Base-by-base conservation (phyloP, 345 rosid genomes). In the Geranium rotundifolium region DNA sequence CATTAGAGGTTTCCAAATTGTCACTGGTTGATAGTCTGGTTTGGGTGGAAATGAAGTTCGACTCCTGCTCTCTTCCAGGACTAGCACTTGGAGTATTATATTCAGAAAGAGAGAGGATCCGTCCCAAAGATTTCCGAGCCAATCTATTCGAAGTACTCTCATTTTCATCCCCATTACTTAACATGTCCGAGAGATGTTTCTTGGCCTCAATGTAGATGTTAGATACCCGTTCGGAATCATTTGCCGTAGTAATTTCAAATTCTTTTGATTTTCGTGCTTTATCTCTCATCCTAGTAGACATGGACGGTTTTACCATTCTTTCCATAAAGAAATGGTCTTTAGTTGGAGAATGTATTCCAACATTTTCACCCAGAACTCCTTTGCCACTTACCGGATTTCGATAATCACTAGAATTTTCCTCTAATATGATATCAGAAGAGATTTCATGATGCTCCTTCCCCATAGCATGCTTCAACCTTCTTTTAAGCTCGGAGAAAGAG, bases 321-420 rank as follows among this genome's bases (percentile, higher is more conserved):
- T 93, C 97, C 39, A 86, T 72, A 68, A 82, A 93, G 81, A 93
- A 90, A 63, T 82, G 99, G 60, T 93, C 96, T 85, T 90, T 93
- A 30, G 75, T 78, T 3, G 89, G 83, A 65, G 82, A 78, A 56
- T 63, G 84, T 65, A 71, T 78, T 18, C 82, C 87, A 71, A 62
- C 56, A 66, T 71, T 81, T 72, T 85, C 90, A 70, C 41, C 41
- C 13, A 71, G 73, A 58, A 63, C 55, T 69, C 75, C 79, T 72
- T 63, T 72, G 52, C 56, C 74, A 39, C 70, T 65, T 63, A 70
- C 65, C 27, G 49, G 60, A 41, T 37, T 75, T 67, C 50, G 41
- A 34, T 34, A 34, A 0, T 34, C 41, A 34, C 10, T 34, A 34
- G 41, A 34, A 34, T 34, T 34, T 34, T 34, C 41, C 0, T 8